phyloP scores from a whole-genome alignment of 768 basidiomycete species.

The Podaxis carcinomalis region DNA sequence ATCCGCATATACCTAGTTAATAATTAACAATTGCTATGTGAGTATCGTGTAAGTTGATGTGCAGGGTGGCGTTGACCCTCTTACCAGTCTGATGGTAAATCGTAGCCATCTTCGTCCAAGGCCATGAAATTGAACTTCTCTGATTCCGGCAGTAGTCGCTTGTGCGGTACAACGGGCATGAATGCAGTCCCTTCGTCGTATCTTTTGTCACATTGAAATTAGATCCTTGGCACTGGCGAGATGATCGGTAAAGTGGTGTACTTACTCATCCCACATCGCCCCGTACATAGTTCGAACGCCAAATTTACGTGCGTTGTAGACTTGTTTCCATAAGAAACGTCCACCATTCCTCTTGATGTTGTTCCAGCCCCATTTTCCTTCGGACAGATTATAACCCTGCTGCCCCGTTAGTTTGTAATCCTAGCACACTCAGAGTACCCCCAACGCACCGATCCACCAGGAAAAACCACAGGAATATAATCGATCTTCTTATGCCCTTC shows the following conservation, averaged over 20 bases:
- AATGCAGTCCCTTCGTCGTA: slow-evolving; percentile 86
- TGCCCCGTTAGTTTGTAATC: slow-evolving; percentile 3
- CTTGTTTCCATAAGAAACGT: slow-evolving; percentile 74
- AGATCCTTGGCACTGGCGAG: slow-evolving; percentile 8
- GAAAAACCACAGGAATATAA: slow-evolving; percentile 81
- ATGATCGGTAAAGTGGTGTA: slow-evolving; percentile 12
- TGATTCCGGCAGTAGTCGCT: slow-evolving; percentile 56
- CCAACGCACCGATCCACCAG: slow-evolving; percentile 71
- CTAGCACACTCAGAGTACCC: slow-evolving; percentile 9
- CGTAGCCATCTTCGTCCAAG: slow-evolving; percentile 74
- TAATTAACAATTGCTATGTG: neutral
- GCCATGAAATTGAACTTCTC: slow-evolving; percentile 60
- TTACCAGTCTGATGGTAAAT: slow-evolving; percentile 77
- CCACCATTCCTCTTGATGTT: slow-evolving; percentile 71
- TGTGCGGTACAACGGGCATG: slow-evolving; percentile 64
- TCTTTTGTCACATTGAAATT: slow-evolving; percentile 29
- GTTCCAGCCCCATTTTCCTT: slow-evolving; percentile 71
- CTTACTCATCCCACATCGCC: slow-evolving; percentile 87
- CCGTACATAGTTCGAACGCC: slow-evolving; percentile 69
- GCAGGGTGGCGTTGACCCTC: slow-evolving; percentile 19
- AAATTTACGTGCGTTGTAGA: slow-evolving; percentile 60
- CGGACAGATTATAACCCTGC: slow-evolving; percentile 68
- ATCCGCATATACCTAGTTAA: slow-evolving; percentile 69
- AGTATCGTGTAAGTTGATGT: slow-evolving; percentile 3
- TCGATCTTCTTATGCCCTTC: slow-evolving; percentile 52